Base-by-base conservation (phyloP, 331 rosid genomes). In the Phaseolus coccineus region DNA sequence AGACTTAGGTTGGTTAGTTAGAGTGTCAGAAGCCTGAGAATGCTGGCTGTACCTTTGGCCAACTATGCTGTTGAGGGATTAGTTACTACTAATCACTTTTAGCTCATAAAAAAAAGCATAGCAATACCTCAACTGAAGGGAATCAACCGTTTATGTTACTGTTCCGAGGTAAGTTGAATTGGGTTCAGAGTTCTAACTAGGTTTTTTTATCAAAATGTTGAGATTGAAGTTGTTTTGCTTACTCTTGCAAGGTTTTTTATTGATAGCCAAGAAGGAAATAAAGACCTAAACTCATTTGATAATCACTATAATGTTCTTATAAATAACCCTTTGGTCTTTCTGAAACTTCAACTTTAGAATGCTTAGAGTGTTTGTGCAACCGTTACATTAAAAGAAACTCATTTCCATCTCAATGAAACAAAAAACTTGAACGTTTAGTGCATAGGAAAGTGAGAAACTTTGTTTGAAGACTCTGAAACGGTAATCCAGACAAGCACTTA, bases 21-120 rank as follows among this genome's bases (percentile, higher is more conserved):
- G 82, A 76, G 77, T 57, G 90, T 83, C 91, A 63, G 68, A 80
- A 52, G 58, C 77, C 71, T 73, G 53, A 71, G 65, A 48, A 81
- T 73, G 57, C 42, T 62, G 5, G 22, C 15, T 8, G 13, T 44
- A 55, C 40, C 80, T 82, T 57, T 71, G 65, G 65, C 56, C 6
- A 62, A n/a, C 30, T 46, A 2, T n/a, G 24, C 13, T 69, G 73
- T 55, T 11, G 28, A 6, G 52, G 53, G 52, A 69, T 69, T 78
- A 75, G 50, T 27, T 40, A 27, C 58, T 48, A 65, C 58, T 48
- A 65, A 57, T 69, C 48, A 31, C 28, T 77, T 82, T 70, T 16
- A 74, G 19, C 15, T 47, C 77, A 6, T 1, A 24, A 51, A 63
- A 14, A 53, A 28, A 40, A 40, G 53, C 68, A 77, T 37, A 55